Percentiles rank a stretch among this genome's conserved stretches.
Evolutionary conservation across 1,284 basidiomycete species (phyloP).

Genomic region (Fistulina hepatica): DNA sequence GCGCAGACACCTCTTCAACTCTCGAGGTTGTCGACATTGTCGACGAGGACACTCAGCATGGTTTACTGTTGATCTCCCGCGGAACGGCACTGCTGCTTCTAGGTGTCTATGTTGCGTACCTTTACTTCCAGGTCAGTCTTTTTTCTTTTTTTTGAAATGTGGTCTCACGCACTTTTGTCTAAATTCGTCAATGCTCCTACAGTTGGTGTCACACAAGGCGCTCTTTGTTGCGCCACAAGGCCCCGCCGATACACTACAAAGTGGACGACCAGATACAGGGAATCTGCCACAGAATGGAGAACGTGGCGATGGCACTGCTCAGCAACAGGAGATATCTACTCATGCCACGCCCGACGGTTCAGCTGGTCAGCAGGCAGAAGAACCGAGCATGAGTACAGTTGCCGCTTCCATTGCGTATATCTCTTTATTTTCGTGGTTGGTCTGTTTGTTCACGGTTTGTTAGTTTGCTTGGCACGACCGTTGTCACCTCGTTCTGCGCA

Average conservation of each 20-base stretch:
- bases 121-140: constrained; percentile 57
- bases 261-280: no score
- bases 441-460: constrained; percentile 2
- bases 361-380: constrained; percentile 33
- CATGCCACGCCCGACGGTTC: constrained; percentile 22
- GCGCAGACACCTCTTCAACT: constrained; percentile 11
- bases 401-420: constrained; percentile 51
- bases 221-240: constrained; percentile 21
- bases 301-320: no score
- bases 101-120: constrained; percentile 72
- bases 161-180: no score
- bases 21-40: constrained; percentile 8
- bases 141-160: no score
- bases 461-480: constrained; percentile 56
- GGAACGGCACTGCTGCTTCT: constrained; percentile 80
- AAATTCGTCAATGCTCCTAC: no score
- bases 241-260: constrained; percentile 28
- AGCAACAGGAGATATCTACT: no score
- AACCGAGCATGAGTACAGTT: constrained; percentile 55
- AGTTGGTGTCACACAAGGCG: not conserved
- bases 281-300: no score
- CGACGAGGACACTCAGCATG: constrained; percentile 27
- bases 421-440: not conserved
- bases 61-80: constrained; percentile 70
- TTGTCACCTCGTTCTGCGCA: constrained; percentile 80